A percentile compares a stretch with the other conserved stretches of the same genome.
These are phyloP conservation scores for Mortierella antarctica DNA, from an alignment of 192 early-diverging fungal species.

Conservation along the genomic window DNA sequence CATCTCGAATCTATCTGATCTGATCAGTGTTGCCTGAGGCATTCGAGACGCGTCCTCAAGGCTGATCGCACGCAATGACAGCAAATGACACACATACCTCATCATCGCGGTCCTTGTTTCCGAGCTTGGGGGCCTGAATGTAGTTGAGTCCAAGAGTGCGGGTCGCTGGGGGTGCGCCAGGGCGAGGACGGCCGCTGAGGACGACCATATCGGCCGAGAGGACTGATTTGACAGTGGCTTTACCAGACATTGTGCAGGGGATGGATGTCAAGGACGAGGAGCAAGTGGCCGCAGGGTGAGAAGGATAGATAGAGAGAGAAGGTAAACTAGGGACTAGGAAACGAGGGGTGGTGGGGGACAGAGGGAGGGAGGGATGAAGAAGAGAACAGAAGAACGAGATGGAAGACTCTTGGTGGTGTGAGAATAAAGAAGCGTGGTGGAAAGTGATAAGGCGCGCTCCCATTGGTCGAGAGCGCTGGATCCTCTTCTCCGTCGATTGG, in stretches of 20 bases:
- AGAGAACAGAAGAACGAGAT: not conserved
- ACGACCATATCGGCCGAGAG: slow-evolving; percentile 94
- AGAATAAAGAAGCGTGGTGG: not conserved
- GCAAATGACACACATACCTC: slow-evolving; percentile 66
- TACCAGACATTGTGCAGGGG: slow-evolving; percentile 55
- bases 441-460: slow-evolving; percentile 46
- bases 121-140: slow-evolving; percentile 87
- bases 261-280: not conserved
- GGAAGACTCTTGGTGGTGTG: not conserved
- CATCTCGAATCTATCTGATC: slow-evolving; percentile 26
- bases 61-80: not conserved
- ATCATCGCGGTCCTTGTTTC: slow-evolving; percentile 84
- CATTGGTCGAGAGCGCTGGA: slow-evolving; percentile 25
- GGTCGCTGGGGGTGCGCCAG: slow-evolving; percentile 87
- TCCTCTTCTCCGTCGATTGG: not conserved
- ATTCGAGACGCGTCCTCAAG: not conserved
- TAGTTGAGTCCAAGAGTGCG: slow-evolving; percentile 84
- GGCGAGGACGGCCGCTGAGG: slow-evolving; percentile 81
- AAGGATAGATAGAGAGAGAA: slow-evolving; percentile 5
- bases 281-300: not conserved
- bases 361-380: not conserved
- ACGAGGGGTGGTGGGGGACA: not conserved
- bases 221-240: slow-evolving; percentile 87
- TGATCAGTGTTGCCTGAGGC: slow-evolving; percentile 2
- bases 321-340: slow-evolving; percentile 6